Percentiles rank a stretch among this genome's conserved stretches.
These are phyloP conservation scores for Periconia digitata DNA, from an alignment of 2,329 filamentous ascomycete genomes.

Conservation along the genomic window DNA sequence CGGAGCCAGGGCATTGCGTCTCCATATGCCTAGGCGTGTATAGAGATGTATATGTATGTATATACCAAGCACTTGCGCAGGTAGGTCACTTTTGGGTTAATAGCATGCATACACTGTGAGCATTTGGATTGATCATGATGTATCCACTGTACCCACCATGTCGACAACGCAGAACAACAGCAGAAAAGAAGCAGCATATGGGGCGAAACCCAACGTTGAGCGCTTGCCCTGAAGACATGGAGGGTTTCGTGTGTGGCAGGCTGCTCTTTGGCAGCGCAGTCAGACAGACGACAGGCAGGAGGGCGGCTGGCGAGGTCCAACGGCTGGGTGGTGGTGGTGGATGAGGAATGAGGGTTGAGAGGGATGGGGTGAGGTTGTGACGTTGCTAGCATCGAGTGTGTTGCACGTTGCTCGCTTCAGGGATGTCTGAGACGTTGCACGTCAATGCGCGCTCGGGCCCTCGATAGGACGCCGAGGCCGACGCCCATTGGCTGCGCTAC, in stretches of 20 bases:
- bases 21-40: too few relatives aligned
- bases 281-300: constrained; percentile 10
- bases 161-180: background rate
- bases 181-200: background rate
- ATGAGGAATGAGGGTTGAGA: constrained; percentile 21
- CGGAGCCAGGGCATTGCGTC: too few relatives aligned
- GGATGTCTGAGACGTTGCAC: constrained; percentile 19
- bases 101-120: too few relatives aligned
- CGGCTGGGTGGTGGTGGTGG: constrained; percentile 17
- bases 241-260: constrained; percentile 31
- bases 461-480: too few relatives aligned
- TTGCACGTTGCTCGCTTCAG: constrained; percentile 20
- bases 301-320: constrained; percentile 19
- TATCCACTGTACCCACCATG: background rate
- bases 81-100: too few relatives aligned
- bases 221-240: constrained; percentile 18
- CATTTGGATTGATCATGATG: background rate
- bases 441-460: constrained; percentile 8
- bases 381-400: constrained; percentile 16
- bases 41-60: too few relatives aligned
- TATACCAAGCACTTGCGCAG: too few relatives aligned
- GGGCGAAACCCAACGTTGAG: constrained; percentile 2
- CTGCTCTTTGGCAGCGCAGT: background rate
- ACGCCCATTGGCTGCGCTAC: too few relatives aligned
- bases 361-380: constrained; percentile 14